Base-by-base conservation (phyloP, 2,329 filamentous ascomycete species). In the Aspergillus intermedius region DNA sequence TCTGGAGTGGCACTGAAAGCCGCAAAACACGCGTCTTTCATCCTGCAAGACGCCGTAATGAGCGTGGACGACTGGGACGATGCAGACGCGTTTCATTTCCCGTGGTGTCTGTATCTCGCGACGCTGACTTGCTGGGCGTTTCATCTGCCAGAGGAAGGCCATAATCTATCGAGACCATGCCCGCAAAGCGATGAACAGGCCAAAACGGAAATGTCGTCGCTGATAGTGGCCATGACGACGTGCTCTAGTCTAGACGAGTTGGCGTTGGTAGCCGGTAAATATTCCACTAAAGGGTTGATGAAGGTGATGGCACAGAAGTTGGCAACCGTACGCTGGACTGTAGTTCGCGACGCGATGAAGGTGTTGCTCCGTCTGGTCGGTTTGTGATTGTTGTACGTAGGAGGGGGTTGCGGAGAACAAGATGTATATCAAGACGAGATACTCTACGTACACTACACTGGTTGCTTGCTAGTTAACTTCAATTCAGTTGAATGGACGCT, bases 41-140 rank as follows among this genome's bases (percentile, higher is more conserved):
- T 83, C 10, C 62, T 83, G 1, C 69, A 72, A 10, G 75, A 78
- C 22, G 75, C 76, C 0, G 70, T 77, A 7, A 64, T 71, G 30
- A 71, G 73, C 22, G 63, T 81, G 2, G 69, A 76, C 10, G 73
- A 78, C 32, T 76, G 74, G 49, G 76, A 79, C 17, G 71, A 75
- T 2, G 74, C 74, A 39, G 75, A 78, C 40, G 65, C 78, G 0
- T 83, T 83, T 58, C 80, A 83, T 56, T 79, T 82, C 15, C 78
- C 80, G 0, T 84, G 81, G 81, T 80, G 77, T 52, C 59, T 83
- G 10, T 83, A 83, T 54, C 66, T 84, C 1, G 78, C 78, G 0
- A 81, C 80, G 0, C 56, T 83, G 37, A 77, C 77, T 0, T 74
- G 76, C 28, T 84, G 80, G 80, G 74, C 76, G 0, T 80, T 79